These are phyloP conservation scores for Microcos paniculata DNA, from an alignment of 345 rosid species.

Conservation along the genomic window DNA sequence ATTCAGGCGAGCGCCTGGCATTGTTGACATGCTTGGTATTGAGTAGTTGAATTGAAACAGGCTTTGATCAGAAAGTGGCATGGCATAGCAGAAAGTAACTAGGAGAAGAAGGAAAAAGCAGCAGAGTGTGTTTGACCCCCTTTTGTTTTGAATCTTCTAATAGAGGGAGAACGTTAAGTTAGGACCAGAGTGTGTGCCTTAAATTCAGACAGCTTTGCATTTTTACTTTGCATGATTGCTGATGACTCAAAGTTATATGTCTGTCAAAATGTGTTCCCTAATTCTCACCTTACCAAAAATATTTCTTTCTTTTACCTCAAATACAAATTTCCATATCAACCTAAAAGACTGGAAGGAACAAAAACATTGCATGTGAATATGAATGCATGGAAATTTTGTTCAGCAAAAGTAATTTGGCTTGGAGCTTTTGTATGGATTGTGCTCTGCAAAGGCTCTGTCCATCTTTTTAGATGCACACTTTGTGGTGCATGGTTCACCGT, in stretches of 20 bases:
- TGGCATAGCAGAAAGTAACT: background rate
- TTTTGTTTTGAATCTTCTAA: slow-evolving; percentile 8
- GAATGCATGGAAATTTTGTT: background rate
- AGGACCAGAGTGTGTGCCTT: background rate
- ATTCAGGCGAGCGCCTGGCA: slow-evolving; percentile 7
- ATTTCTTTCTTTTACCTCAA: background rate
- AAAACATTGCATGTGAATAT: background rate
- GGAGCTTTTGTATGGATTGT: background rate
- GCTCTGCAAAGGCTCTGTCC: background rate
- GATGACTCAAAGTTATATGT: background rate
- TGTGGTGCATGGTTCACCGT: background rate
- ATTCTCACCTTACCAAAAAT: background rate
- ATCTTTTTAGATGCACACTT: background rate
- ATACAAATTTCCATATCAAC: background rate
- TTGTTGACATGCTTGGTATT: slow-evolving; percentile 6
- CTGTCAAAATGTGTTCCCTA: background rate
- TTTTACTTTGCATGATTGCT: background rate
- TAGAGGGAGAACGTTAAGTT: background rate
- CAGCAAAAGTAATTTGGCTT: background rate
- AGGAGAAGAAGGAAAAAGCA: background rate
- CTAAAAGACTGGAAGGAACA: background rate
- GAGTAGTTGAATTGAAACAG: background rate
- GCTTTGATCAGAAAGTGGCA: background rate
- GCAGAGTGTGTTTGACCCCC: background rate
- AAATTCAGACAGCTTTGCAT: background rate